phyloP scores from a whole-genome alignment of 768 basidiomycete genomes.

The Tephrocybe sp. region DNA sequence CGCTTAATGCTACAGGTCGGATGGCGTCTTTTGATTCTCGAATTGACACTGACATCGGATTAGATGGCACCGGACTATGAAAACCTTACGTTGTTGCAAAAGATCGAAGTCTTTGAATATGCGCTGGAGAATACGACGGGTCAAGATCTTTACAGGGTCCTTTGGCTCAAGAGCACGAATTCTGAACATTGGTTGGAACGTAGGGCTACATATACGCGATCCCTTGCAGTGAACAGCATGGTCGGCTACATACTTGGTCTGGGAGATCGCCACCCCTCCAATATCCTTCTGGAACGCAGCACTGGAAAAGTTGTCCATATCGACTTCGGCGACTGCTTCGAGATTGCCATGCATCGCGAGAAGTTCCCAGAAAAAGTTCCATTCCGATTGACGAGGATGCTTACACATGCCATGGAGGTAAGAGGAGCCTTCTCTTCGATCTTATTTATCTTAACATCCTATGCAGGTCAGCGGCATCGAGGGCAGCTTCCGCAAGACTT shows the following conservation, averaged over 20 bases:
- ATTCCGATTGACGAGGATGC: conserved; percentile 96
- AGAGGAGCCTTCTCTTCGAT: conserved; percentile 15
- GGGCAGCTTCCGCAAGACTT: conserved; percentile 93
- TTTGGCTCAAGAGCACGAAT: conserved; percentile 94
- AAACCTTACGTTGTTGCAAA: conserved; percentile 88
- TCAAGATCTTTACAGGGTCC: conserved; percentile 92
- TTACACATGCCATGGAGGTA: conserved; percentile 99
- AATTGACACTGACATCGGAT: neutral
- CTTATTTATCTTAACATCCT: conserved; percentile 7
- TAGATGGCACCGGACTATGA: conserved; percentile 99
- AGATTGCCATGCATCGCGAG: conserved; percentile 95
- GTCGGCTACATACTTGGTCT: conserved; percentile 96
- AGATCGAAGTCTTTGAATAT: conserved; percentile 99
- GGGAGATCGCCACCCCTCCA: conserved; percentile 97
- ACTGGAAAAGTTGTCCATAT: conserved; percentile 97
- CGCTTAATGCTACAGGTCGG: conserved; percentile 95
- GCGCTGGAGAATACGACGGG: conserved; percentile 98
- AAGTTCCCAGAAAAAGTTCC: conserved; percentile 99
- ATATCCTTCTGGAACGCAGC: conserved; percentile 85
- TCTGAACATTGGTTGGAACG: conserved; percentile 99
- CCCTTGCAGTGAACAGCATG: conserved; percentile 96
- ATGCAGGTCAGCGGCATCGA: conserved; percentile 92
- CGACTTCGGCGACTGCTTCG: conserved; percentile 98
- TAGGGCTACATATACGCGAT: conserved; percentile 92
- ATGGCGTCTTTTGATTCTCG: neutral